Evolutionary conservation across 495 filamentous ascomycete genomes (phyloP).

Genomic region (Neurospora discreta): DNA sequence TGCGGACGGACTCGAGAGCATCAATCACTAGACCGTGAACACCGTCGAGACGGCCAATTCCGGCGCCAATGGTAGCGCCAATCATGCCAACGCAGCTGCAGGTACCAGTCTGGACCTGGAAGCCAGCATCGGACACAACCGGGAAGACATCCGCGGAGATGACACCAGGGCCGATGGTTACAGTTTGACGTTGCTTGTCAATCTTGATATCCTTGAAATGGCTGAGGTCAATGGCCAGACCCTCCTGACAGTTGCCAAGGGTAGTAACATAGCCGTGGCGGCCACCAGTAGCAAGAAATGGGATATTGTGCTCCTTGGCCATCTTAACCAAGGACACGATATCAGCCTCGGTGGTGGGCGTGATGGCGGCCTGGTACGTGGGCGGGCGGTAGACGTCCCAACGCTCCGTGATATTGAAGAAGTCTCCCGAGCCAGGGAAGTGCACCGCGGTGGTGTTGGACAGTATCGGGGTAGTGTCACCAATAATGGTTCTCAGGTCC

Average conservation of each 20-base stretch:
- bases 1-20: slow-evolving; percentile 9
- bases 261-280: slow-evolving; percentile 2
- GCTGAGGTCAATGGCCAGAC: slow-evolving; percentile 20
- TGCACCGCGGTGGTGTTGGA: not conserved
- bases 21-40: slow-evolving; percentile 28
- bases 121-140: not conserved
- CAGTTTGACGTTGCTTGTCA: slow-evolving; percentile 1
- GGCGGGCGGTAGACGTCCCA: not conserved
- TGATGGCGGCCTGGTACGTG: not conserved
- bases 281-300: slow-evolving; percentile 10
- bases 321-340: not conserved
- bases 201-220: slow-evolving; percentile 20
- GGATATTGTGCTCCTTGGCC: not conserved
- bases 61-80: slow-evolving; percentile 31
- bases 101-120: slow-evolving; percentile 2
- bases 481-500: not conserved
- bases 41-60: slow-evolving; percentile 25
- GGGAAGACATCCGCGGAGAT: not conserved
- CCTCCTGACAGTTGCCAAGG: slow-evolving; percentile 9
- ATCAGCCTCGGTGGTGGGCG: not conserved
- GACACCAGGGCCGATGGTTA: not conserved
- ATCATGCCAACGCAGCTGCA: slow-evolving; percentile 23
- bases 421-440: not conserved
- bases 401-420: not conserved
- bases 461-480: not conserved